Percentiles rank a stretch among this genome's conserved stretches.
phyloP scores from a whole-genome alignment of 495 filamentous ascomycete genomes.

The Cenococcum geophilum region DNA sequence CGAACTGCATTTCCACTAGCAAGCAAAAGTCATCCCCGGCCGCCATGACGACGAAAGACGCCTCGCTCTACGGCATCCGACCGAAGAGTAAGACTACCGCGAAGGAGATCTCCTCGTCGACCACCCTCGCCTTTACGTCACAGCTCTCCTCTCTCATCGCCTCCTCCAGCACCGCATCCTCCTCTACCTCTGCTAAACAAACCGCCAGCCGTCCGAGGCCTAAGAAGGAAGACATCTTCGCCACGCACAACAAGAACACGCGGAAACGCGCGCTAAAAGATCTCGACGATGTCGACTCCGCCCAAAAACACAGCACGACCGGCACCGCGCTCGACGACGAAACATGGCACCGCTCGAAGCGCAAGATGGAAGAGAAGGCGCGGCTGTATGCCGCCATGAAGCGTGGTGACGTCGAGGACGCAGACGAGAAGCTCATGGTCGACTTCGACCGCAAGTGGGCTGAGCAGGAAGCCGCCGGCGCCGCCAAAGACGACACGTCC shows the following conservation, averaged over 20 bases:
- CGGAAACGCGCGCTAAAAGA: conserved; percentile 54
- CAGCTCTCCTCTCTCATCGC: conserved; percentile 32
- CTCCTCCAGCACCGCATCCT: conserved; percentile 21
- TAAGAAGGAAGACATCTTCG: conserved; percentile 65
- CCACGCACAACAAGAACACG: conserved; percentile 62
- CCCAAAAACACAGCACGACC: conserved; percentile 41
- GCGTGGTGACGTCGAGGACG: conserved; percentile 56
- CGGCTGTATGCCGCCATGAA: conserved; percentile 80
- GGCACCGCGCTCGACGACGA: conserved; percentile 41
- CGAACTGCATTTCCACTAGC: background rate
- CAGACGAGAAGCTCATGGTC: conserved; percentile 57
- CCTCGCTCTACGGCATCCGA: conserved; percentile 68
- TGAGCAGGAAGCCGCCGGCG: conserved; percentile 47
- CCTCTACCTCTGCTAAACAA: conserved; percentile 33
- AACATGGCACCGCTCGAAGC: conserved; percentile 57
- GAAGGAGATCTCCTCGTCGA: conserved; percentile 60
- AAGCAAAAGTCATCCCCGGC: background rate
- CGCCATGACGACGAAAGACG: conserved; percentile 50
- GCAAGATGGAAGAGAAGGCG: conserved; percentile 81
- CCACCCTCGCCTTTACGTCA: conserved; percentile 68
- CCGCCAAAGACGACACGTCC: conserved; percentile 37
- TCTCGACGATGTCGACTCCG: conserved; percentile 38
- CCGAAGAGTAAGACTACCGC: conserved; percentile 47
- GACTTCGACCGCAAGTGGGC: conserved; percentile 97
- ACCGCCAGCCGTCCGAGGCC: conserved; percentile 56